Percentiles rank a stretch among this genome's conserved stretches.
phyloP scores from a whole-genome alignment of 2,329 filamentous ascomycete genomes.

The Trichoderma guizhouense region DNA sequence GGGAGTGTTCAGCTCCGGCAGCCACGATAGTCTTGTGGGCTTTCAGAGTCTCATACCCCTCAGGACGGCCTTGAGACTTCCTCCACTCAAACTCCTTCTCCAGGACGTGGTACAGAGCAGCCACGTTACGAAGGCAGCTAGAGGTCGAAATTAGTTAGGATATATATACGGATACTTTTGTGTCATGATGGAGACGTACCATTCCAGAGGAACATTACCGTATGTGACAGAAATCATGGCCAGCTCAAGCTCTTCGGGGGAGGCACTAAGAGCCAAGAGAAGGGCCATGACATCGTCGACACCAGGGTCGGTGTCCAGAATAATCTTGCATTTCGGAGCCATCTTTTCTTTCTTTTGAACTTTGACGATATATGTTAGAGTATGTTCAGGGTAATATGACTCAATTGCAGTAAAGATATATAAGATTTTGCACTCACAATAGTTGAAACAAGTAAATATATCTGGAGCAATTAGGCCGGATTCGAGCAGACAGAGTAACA shows the following conservation, averaged over 20 bases:
- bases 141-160: background rate
- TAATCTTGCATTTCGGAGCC: conserved; percentile 61
- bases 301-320: conserved; percentile 79
- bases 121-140: conserved; percentile 82
- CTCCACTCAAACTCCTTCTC: conserved; percentile 88
- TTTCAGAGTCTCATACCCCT: conserved; percentile 71
- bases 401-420: background rate
- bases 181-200: conserved; percentile 44
- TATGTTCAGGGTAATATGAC: background rate
- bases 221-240: conserved; percentile 85
- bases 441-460: background rate
- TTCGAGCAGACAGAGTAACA: background rate
- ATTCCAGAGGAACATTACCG: conserved; percentile 86
- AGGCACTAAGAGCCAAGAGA: conserved; percentile 78
- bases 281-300: conserved; percentile 90
- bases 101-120: conserved; percentile 87
- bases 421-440: background rate
- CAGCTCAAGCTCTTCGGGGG: conserved; percentile 80
- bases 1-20: conserved; percentile 78
- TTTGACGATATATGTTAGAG: background rate
- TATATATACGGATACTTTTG: background rate
- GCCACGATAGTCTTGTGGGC: conserved; percentile 78
- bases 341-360: background rate
- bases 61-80: conserved; percentile 59
- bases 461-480: background rate